These are phyloP conservation scores for Backusella mclennaniae DNA, from an alignment of 192 early-diverging fungal genomes.

Conservation along the genomic window DNA sequence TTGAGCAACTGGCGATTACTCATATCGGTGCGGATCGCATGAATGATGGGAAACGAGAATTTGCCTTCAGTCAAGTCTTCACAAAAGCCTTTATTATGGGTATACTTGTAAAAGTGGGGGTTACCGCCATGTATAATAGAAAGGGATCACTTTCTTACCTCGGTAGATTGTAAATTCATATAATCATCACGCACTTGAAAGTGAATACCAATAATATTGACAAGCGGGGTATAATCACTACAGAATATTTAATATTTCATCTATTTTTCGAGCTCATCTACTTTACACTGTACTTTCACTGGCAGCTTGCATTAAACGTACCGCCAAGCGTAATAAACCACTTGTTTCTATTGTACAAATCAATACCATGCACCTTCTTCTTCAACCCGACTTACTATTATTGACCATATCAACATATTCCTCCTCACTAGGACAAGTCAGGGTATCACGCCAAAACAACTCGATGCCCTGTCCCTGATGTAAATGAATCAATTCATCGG, in stretches of 20 bases:
- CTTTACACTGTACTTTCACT: conserved; percentile 40
- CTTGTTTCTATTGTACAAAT: conserved; percentile 63
- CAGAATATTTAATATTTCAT: background rate
- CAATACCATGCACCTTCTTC: background rate
- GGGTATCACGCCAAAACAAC: conserved; percentile 83
- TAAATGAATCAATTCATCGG: conserved; percentile 84
- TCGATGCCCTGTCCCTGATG: conserved; percentile 97
- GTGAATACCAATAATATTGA: conserved; percentile 77
- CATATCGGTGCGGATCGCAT: conserved; percentile 56
- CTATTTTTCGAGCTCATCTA: background rate
- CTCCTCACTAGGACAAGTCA: conserved; percentile 79
- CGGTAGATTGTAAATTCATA: conserved; percentile 71
- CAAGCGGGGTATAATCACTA: conserved; percentile 66
- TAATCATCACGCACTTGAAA: conserved; percentile 93
- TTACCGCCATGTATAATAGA: no score
- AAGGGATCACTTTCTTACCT: background rate
- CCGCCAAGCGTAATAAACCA: conserved; percentile 79
- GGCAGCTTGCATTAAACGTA: conserved; percentile 72
- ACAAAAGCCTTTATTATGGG: conserved; percentile 83
- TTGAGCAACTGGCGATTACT: conserved; percentile 58
- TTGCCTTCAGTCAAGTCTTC: conserved; percentile 94
- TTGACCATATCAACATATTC: conserved; percentile 85
- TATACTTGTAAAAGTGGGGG: conserved; percentile 44
- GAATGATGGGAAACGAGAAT: conserved; percentile 84
- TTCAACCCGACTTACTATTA: conserved; percentile 58